A percentile compares a stretch with the other conserved stretches of the same genome.
Conservation (phyloP, 345 rosid species). For the Abelmoschus esculentus region DNA sequence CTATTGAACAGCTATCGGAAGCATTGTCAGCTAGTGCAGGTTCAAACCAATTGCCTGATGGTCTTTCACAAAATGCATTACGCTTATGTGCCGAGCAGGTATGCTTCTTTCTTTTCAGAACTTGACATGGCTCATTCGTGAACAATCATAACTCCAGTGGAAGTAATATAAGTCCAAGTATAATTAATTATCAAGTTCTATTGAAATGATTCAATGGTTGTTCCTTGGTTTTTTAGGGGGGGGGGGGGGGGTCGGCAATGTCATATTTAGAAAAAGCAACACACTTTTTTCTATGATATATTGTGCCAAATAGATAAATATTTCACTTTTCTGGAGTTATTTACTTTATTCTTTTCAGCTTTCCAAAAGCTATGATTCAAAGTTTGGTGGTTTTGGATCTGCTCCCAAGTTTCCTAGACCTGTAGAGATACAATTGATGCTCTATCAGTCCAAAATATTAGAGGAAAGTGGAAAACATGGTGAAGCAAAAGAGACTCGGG, state of each 20-base stretch:
- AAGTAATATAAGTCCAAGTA: background rate
- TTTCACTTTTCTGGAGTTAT: background rate
- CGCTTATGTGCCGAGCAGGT: slow-evolving; percentile 80
- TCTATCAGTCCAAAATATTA: slow-evolving; percentile 58
- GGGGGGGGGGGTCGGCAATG: background rate
- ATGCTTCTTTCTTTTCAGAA: slow-evolving; percentile 12
- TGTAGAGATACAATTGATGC: slow-evolving; percentile 89
- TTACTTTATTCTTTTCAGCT: slow-evolving; percentile 38
- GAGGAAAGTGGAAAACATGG: slow-evolving; percentile 45
- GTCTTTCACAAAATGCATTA: slow-evolving; percentile 42
- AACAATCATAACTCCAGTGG: background rate
- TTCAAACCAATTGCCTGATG: slow-evolving; percentile 56
- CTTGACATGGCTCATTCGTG: background rate
- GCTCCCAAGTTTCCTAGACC: slow-evolving; percentile 98
- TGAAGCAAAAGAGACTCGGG: slow-evolving; percentile 36
- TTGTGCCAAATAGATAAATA: background rate
- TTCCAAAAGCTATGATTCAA: slow-evolving; percentile 60
- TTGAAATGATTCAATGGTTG: background rate
- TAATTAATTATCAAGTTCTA: background rate
- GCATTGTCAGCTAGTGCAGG: slow-evolving; percentile 66
- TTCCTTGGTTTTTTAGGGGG: background rate
- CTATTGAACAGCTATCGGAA: slow-evolving; percentile 80
- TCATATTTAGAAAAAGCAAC: background rate
- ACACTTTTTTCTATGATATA: background rate
- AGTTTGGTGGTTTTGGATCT: slow-evolving; percentile 84